Evolutionary conservation across 495 filamentous ascomycete species (phyloP).

Genomic region (Xylaria acuta): DNA sequence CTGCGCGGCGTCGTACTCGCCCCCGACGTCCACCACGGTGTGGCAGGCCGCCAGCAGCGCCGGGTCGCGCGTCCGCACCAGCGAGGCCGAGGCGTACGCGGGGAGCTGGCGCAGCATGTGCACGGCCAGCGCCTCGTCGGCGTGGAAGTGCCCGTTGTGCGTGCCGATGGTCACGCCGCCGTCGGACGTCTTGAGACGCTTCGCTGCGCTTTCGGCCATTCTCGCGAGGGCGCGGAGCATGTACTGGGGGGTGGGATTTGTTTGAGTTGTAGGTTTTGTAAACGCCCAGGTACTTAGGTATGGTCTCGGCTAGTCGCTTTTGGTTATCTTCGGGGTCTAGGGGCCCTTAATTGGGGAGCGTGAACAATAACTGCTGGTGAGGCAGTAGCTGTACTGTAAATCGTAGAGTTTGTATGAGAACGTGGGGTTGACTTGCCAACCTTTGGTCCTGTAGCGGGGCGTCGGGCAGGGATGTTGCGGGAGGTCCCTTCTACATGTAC

Average conservation of each 20-base stretch:
- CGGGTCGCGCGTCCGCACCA: conserved; percentile 88
- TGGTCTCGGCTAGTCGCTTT: background rate
- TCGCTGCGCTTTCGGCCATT: conserved; percentile 72
- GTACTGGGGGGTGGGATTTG: background rate
- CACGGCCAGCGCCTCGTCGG: conserved; percentile 97
- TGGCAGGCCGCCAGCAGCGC: conserved; percentile 79
- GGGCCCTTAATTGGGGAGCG: background rate
- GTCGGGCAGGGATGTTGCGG: background rate
- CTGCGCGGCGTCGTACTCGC: conserved; percentile 76
- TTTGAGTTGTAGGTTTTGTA: background rate
- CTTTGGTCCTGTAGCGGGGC: background rate
- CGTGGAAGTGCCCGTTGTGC: conserved; percentile 98
- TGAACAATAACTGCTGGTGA: conserved; percentile 5
- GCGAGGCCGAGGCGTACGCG: conserved; percentile 72
- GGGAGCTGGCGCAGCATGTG: conserved; percentile 93
- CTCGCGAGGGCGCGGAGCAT: conserved; percentile 36
- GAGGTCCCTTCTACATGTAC: background rate
- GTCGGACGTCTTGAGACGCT: conserved; percentile 68
- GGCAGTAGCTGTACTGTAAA: background rate
- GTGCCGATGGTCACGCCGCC: conserved; percentile 75
- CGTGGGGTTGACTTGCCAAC: conserved; percentile 20
- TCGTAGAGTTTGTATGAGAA: background rate
- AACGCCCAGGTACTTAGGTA: background rate
- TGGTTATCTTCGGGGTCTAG: background rate
- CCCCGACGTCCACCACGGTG: conserved; percentile 94